phyloP scores from a whole-genome alignment of 139 green algal species.

The Coccomyxa sp. region DNA sequence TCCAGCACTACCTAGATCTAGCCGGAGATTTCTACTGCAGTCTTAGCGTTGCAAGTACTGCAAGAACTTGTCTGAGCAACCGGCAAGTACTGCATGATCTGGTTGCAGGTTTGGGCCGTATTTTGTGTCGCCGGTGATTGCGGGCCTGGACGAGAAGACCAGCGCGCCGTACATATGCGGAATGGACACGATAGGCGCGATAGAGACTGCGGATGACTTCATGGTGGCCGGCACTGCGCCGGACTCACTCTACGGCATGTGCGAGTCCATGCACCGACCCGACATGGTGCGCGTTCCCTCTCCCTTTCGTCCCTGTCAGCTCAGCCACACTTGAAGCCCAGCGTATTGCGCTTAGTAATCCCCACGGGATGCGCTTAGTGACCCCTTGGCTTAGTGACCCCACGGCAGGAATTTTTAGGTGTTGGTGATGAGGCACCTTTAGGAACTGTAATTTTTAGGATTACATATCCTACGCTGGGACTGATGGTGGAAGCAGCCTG shows the following conservation, averaged over 20 bases:
- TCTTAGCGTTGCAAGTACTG: too few relatives aligned
- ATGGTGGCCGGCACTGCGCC: slow-evolving; percentile 86
- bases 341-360: too few relatives aligned
- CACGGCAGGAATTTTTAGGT: background rate
- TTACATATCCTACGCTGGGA: background rate
- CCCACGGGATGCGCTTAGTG: too few relatives aligned
- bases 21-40: too few relatives aligned
- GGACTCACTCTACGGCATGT: slow-evolving; percentile 94
- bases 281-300: slow-evolving; percentile 56
- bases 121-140: slow-evolving; percentile 92
- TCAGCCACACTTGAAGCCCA: background rate
- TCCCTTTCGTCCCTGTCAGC: background rate
- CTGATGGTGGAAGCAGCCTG: too few relatives aligned
- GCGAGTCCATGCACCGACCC: slow-evolving; percentile 89
- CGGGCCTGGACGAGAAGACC: slow-evolving; percentile 74
- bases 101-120: slow-evolving; percentile 84
- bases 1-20: too few relatives aligned
- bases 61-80: too few relatives aligned
- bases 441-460: too few relatives aligned
- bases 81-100: background rate
- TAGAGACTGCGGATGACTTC: slow-evolving; percentile 94
- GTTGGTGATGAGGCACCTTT: background rate
- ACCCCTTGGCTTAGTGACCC: background rate
- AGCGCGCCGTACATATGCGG: slow-evolving; percentile 85
- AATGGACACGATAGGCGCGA: slow-evolving; percentile 95